Conservation (phyloP, 768 basidiomycete genomes). For the Lanmaoa pseudosensibilis region DNA sequence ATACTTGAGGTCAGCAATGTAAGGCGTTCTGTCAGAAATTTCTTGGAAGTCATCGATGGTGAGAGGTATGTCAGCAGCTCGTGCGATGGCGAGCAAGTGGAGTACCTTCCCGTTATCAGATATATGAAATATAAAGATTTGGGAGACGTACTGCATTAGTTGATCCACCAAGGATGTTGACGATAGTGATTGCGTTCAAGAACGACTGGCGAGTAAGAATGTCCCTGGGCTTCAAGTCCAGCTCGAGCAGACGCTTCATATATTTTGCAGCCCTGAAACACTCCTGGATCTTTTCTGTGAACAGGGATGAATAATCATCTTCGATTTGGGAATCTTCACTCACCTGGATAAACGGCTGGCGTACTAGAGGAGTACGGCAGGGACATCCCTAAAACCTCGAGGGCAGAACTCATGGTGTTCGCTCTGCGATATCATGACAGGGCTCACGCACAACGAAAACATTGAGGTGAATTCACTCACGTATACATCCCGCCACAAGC, state of each 20-base stretch:
- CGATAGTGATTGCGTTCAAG: slow-evolving; percentile 79
- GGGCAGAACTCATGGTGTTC: slow-evolving; percentile 84
- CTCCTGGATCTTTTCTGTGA: slow-evolving; percentile 75
- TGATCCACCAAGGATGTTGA: slow-evolving; percentile 81
- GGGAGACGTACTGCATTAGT: slow-evolving; percentile 70
- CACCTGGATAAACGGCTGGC: slow-evolving; percentile 72
- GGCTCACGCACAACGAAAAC: neutral
- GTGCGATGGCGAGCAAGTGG: slow-evolving; percentile 81
- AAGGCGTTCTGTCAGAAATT: slow-evolving; percentile 77
- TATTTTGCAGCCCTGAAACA: slow-evolving; percentile 78
- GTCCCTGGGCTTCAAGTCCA: slow-evolving; percentile 81
- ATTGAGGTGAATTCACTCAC: slow-evolving; percentile 34
- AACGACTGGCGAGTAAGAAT: slow-evolving; percentile 71
- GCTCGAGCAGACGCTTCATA: slow-evolving; percentile 68
- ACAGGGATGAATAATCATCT: neutral
- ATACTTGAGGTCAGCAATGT: slow-evolving; percentile 79
- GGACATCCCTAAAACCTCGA: slow-evolving; percentile 85
- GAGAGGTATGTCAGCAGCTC: slow-evolving; percentile 72
- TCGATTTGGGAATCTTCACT: neutral
- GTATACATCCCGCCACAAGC: slow-evolving; percentile 91
- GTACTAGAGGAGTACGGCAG: slow-evolving; percentile 76
- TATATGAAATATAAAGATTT: neutral
- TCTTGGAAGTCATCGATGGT: slow-evolving; percentile 86
- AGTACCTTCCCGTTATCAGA: slow-evolving; percentile 53
- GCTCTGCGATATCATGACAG: slow-evolving; percentile 44